These are phyloP conservation scores for Trichaptum fuscoviolaceum DNA, from an alignment of 768 basidiomycete species.

Conservation along the genomic window DNA sequence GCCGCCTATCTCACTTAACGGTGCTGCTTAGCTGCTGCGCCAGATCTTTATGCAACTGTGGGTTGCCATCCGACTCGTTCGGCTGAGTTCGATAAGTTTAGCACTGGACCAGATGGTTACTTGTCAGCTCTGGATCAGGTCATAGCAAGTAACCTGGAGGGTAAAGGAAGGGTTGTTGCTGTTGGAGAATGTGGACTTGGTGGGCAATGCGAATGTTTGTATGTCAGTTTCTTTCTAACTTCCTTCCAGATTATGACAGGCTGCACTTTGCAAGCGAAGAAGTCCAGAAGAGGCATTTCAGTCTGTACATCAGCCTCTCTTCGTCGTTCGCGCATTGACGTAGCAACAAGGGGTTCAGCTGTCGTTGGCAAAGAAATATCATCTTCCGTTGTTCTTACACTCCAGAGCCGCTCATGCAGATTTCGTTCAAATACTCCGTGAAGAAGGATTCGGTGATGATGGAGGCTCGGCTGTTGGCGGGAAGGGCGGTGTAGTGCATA, in stretches of 20 bases:
- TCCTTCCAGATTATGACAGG: conserved; percentile 64
- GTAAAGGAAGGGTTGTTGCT: conserved; percentile 58
- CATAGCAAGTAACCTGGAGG: conserved; percentile 41
- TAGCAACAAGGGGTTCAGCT: conserved; percentile 46
- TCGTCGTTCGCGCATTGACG: background rate
- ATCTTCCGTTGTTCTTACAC: conserved; percentile 77
- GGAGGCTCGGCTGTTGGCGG: conserved; percentile 52
- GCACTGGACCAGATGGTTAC: conserved; percentile 56
- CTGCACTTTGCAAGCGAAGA: conserved; percentile 56
- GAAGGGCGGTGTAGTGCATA: conserved; percentile 75
- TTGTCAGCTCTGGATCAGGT: conserved; percentile 52
- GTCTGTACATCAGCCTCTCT: conserved; percentile 29
- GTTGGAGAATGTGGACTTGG: conserved; percentile 81
- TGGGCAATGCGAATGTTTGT: conserved; percentile 22
- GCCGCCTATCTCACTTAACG: background rate
- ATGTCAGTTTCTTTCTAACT: background rate
- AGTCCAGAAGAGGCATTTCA: conserved; percentile 60
- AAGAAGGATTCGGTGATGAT: conserved; percentile 57
- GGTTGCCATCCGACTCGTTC: conserved; percentile 81
- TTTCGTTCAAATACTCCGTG: conserved; percentile 56
- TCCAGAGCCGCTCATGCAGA: conserved; percentile 73
- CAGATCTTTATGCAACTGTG: conserved; percentile 66
- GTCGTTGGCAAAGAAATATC: conserved; percentile 58
- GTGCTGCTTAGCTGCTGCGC: conserved; percentile 3
- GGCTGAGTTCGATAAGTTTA: conserved; percentile 55